Evolutionary conservation across 768 basidiomycete species (phyloP), one percentile per base, ranked within the genome.

Genomic region (Pisolithus sp.): DNA sequence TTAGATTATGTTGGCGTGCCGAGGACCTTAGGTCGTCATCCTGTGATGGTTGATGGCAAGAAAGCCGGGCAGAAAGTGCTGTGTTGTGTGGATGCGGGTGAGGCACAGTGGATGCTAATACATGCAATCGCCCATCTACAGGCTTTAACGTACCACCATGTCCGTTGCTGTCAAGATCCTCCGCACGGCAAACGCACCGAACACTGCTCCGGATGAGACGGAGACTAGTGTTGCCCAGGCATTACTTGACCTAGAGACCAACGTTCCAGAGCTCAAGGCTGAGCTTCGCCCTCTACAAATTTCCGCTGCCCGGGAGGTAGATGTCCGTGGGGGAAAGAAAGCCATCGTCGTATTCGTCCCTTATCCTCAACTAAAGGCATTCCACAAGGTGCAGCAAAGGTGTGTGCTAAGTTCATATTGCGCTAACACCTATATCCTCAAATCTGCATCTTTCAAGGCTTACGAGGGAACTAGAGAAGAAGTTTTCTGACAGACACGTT

Each of bases 391-490:
- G 62, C 96, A 99, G 76, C 85, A 85, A 68, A 87, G 94, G 93
- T 96, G 66, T 51, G 78, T 62, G 7, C 1, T 5, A 55, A 56
- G 37, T 12, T 34, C 34, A 39, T 45, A 8, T 0, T 10, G 30
- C 26, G 17, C 28, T 30, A 10, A 28, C 5, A 31, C 17, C 12
- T 18, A 37, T 18, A 15, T 36, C 13, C n/a, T 34, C 28, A 18
- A n/a, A 34, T 24, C 18, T 7, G n/a, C 28, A 17, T 30, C 26
- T n/a, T 26, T 6, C 21, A 66, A 98, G 95, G 72, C 87, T 98
- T 68, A 97, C 95, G 55, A 87, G 95, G 50, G 95, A 98, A 71
- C 82, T 99, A 66, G 96, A 99, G 84, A 99, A 99, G 84, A 99
- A 99, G 76, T 97, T 99, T 78, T 92, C 96, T 43, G 96, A 98